Evolutionary conservation across 2,329 filamentous ascomycete genomes (phyloP).

Genomic region (Nothomitra cinnamomea): DNA sequence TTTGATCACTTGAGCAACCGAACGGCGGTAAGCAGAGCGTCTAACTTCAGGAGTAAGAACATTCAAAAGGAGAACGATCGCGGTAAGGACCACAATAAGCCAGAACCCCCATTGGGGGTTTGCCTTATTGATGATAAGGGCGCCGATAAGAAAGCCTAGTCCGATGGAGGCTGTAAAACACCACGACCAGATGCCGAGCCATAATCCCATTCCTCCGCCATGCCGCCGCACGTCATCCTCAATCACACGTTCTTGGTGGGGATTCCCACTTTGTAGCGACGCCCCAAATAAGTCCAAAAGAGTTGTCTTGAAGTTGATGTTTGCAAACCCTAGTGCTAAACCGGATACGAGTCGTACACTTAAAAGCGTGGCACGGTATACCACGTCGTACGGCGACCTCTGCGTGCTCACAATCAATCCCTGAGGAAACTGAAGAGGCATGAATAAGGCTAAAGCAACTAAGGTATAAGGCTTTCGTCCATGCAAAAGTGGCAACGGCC

Average conservation of each 20-base stretch:
- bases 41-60: slow-evolving; percentile 56
- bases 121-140: slow-evolving; percentile 45
- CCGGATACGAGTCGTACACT: slow-evolving; percentile 49
- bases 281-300: slow-evolving; percentile 62
- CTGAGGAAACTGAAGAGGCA: slow-evolving; percentile 62
- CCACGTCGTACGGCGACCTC: slow-evolving; percentile 36
- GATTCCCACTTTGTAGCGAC: slow-evolving; percentile 53
- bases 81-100: slow-evolving; percentile 49
- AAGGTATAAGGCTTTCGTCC: slow-evolving; percentile 65
- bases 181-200: slow-evolving; percentile 65
- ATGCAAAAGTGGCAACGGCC: slow-evolving; percentile 59
- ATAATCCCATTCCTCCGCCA: slow-evolving; percentile 64
- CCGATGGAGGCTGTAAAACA: slow-evolving; percentile 57
- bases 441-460: slow-evolving; percentile 45
- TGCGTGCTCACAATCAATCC: slow-evolving; percentile 44
- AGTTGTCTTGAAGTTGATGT: slow-evolving; percentile 58
- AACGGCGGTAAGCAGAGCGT: slow-evolving; percentile 49
- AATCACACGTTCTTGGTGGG: slow-evolving; percentile 55
- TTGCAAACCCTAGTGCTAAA: slow-evolving; percentile 52
- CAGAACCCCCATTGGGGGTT: slow-evolving; percentile 62
- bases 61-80: slow-evolving; percentile 48
- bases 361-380: slow-evolving; percentile 44
- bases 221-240: slow-evolving; percentile 53
- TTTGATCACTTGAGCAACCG: slow-evolving; percentile 44
- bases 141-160: slow-evolving; percentile 55